Evolutionary conservation across 164 flowering plant genomes (phyloP).

Genomic region (Dillenia suffruticosa): DNA sequence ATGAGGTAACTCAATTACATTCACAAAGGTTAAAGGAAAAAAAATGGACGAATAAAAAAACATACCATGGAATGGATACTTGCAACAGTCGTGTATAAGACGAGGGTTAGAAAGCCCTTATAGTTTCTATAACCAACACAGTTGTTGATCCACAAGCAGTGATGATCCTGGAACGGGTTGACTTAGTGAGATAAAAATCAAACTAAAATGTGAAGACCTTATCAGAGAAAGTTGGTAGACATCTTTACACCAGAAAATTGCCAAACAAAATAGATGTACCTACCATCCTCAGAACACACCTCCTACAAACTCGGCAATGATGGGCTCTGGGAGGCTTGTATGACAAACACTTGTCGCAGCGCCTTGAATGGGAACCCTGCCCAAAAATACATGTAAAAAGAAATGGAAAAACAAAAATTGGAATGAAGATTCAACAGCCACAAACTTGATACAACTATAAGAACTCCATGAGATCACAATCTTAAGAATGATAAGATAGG

Average conservation of each 20-base stretch:
- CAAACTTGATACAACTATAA: too few relatives aligned
- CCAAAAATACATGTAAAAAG: slow-evolving; percentile 3
- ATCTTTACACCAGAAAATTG: background rate
- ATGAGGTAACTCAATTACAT: background rate
- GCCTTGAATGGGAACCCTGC: slow-evolving; percentile 27
- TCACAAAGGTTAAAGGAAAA: background rate
- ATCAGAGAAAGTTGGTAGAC: background rate
- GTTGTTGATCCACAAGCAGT: slow-evolving; percentile 54
- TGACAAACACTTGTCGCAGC: slow-evolving; percentile 57
- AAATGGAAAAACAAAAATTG: too few relatives aligned
- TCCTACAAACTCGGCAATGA: slow-evolving; percentile 56
- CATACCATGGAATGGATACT: slow-evolving; percentile 54
- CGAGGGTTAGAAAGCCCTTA: slow-evolving; percentile 37
- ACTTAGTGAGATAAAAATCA: background rate
- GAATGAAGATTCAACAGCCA: too few relatives aligned
- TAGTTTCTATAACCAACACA: slow-evolving; percentile 54
- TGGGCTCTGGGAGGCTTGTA: slow-evolving; percentile 53
- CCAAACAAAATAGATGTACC: slow-evolving; percentile 6
- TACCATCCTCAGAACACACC: slow-evolving; percentile 53
- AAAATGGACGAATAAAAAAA: background rate
- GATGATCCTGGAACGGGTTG: slow-evolving; percentile 45
- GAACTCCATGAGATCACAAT: background rate
- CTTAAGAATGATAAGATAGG: background rate
- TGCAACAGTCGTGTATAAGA: slow-evolving; percentile 38
- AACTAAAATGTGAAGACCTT: background rate